Evolutionary conservation across 2,329 filamentous ascomycete species (phyloP).

Genomic region (Talaromyces sp.): DNA sequence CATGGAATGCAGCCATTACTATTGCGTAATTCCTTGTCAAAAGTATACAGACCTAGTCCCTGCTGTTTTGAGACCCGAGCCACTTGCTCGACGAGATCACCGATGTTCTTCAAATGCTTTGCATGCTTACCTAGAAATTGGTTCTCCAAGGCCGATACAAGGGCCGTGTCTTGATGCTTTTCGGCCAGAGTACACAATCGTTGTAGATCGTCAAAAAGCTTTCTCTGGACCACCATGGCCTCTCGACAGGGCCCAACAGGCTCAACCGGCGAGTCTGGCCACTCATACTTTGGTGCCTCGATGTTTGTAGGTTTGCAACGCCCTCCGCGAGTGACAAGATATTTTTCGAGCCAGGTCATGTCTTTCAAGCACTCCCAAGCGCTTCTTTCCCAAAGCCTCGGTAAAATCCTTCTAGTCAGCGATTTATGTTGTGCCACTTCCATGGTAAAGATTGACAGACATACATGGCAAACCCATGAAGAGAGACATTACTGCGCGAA

Average conservation of each 20-base stretch:
- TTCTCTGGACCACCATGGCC: constrained; percentile 22
- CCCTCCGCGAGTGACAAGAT: constrained; percentile 25
- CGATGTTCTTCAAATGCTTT: constrained; percentile 25
- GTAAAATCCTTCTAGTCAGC: neutral
- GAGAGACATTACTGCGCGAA: constrained; percentile 22
- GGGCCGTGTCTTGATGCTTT: constrained; percentile 19
- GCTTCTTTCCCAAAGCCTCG: constrained; percentile 23
- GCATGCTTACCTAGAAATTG: constrained; percentile 24
- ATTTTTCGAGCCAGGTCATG: constrained; percentile 25
- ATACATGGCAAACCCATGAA: constrained; percentile 26
- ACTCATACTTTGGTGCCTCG: constrained; percentile 22
- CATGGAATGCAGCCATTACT: constrained; percentile 20
- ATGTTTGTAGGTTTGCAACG: constrained; percentile 25
- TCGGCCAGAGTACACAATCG: constrained; percentile 21
- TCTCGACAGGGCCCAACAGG: constrained; percentile 22
- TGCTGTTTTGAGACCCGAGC: constrained; percentile 25
- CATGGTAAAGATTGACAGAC: neutral
- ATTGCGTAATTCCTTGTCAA: constrained; percentile 23
- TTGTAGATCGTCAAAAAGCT: constrained; percentile 23
- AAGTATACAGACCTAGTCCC: constrained; percentile 23
- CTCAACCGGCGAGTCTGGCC: constrained; percentile 24
- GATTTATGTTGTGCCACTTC: no score
- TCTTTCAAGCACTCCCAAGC: constrained; percentile 24
- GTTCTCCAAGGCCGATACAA: constrained; percentile 21
- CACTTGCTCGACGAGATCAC: constrained; percentile 25